Conservation (phyloP, 2,329 filamentous ascomycete species). For the Catunica adiposa region DNA sequence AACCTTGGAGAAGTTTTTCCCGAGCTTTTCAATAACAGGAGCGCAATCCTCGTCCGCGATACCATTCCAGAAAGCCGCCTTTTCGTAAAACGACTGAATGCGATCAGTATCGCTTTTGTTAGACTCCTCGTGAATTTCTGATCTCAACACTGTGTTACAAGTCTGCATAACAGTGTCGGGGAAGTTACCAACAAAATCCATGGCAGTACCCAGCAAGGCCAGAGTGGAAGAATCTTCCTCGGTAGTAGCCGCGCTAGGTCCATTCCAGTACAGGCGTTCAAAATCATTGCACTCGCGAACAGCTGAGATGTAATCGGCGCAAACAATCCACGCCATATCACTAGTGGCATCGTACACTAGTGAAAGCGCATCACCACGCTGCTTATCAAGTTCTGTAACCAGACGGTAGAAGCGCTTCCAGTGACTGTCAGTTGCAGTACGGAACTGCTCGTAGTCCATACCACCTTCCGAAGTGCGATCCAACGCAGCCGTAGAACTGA, state of each 20-base stretch:
- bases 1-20: constrained; percentile 45
- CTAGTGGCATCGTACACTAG: constrained; percentile 55
- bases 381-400: constrained; percentile 69
- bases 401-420: constrained; percentile 86
- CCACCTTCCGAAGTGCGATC: constrained; percentile 43
- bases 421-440: constrained; percentile 57
- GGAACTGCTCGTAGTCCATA: constrained; percentile 62
- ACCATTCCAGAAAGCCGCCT: constrained; percentile 59
- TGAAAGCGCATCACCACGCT: constrained; percentile 65
- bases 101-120: constrained; percentile 54
- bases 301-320: constrained; percentile 64
- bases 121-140: constrained; percentile 59
- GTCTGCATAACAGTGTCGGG: constrained; percentile 51
- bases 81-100: constrained; percentile 63
- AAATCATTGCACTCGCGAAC: constrained; percentile 64
- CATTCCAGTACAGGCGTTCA: constrained; percentile 49
- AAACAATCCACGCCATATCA: constrained; percentile 67
- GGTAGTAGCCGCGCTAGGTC: constrained; percentile 23
- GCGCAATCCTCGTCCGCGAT: constrained; percentile 69
- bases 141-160: constrained; percentile 49
- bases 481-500: constrained; percentile 52
- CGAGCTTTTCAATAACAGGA: constrained; percentile 51
- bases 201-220: constrained; percentile 50
- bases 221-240: constrained; percentile 38
- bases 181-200: constrained; percentile 53